These are phyloP conservation scores for Neospermospora avenae DNA, from an alignment of 2,329 filamentous ascomycete species.

Conservation along the genomic window DNA sequence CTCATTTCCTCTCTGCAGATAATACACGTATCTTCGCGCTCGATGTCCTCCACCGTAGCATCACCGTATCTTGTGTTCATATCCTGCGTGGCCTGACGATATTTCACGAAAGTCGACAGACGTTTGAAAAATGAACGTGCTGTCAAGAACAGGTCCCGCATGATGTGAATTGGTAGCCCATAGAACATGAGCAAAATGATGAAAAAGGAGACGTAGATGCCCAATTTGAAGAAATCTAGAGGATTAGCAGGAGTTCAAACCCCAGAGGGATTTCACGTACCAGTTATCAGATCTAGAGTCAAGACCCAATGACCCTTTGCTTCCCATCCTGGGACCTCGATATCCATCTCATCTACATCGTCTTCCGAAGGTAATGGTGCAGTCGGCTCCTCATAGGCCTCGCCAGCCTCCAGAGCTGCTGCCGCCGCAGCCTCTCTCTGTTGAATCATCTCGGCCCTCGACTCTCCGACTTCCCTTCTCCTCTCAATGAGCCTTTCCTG, in stretches of 20 bases:
- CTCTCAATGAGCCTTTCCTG: conserved; percentile 64
- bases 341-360: conserved; percentile 87
- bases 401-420: conserved; percentile 35
- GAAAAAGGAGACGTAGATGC: conserved; percentile 90
- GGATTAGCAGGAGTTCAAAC: conserved; percentile 9
- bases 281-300: conserved; percentile 78
- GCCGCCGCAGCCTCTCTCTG: conserved; percentile 38
- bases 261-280: conserved; percentile 44
- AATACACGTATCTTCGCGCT: conserved; percentile 89
- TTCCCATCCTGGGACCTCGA: conserved; percentile 95
- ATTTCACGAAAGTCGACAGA: conserved; percentile 83
- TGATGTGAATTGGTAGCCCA: conserved; percentile 92
- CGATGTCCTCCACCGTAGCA: conserved; percentile 81
- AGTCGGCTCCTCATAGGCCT: conserved; percentile 28
- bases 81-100: conserved; percentile 85
- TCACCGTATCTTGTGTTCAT: conserved; percentile 92
- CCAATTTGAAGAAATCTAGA: conserved; percentile 85
- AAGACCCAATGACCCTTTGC: conserved; percentile 92
- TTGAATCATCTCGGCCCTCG: conserved; percentile 48
- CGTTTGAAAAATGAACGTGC: conserved; percentile 87
- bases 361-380: conserved; percentile 60
- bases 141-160: conserved; percentile 92
- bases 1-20: conserved; percentile 97
- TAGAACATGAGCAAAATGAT: conserved; percentile 91
- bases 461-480: conserved; percentile 62